Percentiles rank a stretch among this genome's conserved stretches.
These are phyloP conservation scores for Chlorella vulgaris DNA, from an alignment of 139 green algal genomes.

Conservation along the genomic window DNA sequence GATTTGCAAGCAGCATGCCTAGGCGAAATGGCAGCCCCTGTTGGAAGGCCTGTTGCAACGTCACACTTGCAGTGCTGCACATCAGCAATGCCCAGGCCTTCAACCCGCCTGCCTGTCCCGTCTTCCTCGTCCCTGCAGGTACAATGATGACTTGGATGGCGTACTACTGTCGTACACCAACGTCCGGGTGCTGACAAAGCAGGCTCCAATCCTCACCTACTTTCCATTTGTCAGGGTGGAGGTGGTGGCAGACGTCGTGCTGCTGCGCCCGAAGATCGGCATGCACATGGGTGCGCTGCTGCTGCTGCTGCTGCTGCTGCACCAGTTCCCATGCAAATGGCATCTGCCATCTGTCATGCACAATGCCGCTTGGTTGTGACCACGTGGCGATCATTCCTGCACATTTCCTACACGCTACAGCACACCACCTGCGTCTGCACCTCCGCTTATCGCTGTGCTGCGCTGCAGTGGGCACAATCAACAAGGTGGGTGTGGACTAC, in stretches of 20 bases:
- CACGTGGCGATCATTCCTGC: no score
- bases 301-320: neutral
- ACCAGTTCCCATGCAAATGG: no score
- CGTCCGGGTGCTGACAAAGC: conserved; percentile 32
- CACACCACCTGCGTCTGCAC: neutral
- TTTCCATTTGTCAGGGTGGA: conserved; percentile 60
- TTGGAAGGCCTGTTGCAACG: no score
- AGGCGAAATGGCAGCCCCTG: no score
- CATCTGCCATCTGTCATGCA: neutral
- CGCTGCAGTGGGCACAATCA: conserved; percentile 64
- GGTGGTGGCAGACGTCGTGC: conserved; percentile 45
- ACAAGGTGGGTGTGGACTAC: conserved; percentile 66
- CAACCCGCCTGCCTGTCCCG: neutral
- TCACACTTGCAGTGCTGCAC: no score
- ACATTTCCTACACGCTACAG: no score
- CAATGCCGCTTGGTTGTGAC: neutral
- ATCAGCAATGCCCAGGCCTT: no score
- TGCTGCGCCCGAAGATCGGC: conserved; percentile 55
- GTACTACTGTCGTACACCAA: conserved; percentile 55
- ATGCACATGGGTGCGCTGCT: conserved; percentile 41
- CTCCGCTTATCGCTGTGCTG: neutral
- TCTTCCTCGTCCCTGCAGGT: conserved; percentile 41
- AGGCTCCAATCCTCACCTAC: conserved; percentile 61
- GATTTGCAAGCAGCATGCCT: no score
- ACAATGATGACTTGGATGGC: conserved; percentile 58